phyloP scores from a whole-genome alignment of 192 early-diverging fungal genomes.

The Coemansia sp. region DNA sequence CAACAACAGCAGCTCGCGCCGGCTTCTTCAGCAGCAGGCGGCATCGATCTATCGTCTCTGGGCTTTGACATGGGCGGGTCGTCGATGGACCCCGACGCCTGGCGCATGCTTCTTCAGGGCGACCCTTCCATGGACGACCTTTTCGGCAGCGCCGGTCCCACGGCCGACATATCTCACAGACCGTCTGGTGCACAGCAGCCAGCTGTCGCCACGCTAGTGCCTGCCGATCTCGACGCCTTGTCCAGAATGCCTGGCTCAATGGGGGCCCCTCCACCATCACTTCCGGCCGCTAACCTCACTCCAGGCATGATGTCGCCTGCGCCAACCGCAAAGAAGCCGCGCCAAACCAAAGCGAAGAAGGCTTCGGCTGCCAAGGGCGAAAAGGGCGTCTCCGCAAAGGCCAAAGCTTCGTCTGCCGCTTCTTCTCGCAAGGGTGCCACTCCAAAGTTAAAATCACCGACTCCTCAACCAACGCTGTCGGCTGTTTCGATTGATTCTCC shows the following conservation, averaged over 20 bases:
- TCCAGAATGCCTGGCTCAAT: too few relatives aligned
- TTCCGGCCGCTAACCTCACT: not conserved
- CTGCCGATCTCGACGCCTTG: constrained; percentile 42
- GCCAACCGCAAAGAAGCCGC: constrained; percentile 35
- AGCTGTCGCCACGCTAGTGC: constrained; percentile 28
- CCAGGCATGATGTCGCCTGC: constrained; percentile 25
- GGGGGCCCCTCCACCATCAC: constrained; percentile 1
- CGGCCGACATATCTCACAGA: not conserved
- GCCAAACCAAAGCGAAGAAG: constrained; percentile 43
- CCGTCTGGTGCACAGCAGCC: not conserved
- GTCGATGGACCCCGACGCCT: constrained; percentile 36
- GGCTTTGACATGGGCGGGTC: constrained; percentile 35
- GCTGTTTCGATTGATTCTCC: constrained; percentile 17
- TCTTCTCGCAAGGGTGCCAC: constrained; percentile 33
- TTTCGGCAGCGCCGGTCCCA: constrained; percentile 1
- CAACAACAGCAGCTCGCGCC: not conserved
- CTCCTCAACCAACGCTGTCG: constrained; percentile 21
- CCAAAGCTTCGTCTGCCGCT: constrained; percentile 14
- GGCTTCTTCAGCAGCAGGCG: constrained; percentile 7
- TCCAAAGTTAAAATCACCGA: constrained; percentile 50
- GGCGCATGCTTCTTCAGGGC: constrained; percentile 41
- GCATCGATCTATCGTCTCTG: constrained; percentile 29
- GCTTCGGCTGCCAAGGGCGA: constrained; percentile 19
- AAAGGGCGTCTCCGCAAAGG: constrained; percentile 2
- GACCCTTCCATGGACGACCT: constrained; percentile 39